These are phyloP conservation scores for Purpureocillium takamizusanense DNA, from an alignment of 2,329 filamentous ascomycete species.

Conservation along the genomic window DNA sequence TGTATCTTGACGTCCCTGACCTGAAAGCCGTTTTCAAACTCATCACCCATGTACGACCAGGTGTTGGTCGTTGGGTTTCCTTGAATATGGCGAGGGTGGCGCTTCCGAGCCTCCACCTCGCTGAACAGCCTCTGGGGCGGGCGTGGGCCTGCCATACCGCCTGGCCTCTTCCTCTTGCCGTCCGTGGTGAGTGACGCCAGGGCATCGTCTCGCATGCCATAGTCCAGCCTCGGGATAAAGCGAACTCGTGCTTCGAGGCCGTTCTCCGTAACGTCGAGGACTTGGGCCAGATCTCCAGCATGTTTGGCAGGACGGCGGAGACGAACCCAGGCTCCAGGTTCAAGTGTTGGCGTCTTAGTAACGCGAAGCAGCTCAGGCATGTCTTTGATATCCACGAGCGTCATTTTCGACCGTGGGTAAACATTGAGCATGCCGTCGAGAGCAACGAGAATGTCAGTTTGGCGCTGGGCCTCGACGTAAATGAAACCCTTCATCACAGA, in stretches of 20 bases:
- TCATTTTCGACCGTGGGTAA: conserved; percentile 79
- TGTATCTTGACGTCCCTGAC: conserved; percentile 92
- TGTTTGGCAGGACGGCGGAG: conserved; percentile 75
- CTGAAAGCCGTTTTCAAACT: conserved; percentile 87
- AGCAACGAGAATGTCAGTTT: conserved; percentile 76
- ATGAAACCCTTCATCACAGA: conserved; percentile 87
- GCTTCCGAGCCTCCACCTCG: conserved; percentile 85
- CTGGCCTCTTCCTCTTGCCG: conserved; percentile 71
- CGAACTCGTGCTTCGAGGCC: conserved; percentile 81
- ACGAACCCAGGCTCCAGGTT: conserved; percentile 87
- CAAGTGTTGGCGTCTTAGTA: conserved; percentile 73
- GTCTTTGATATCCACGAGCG: conserved; percentile 89
- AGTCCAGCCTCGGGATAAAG: conserved; percentile 85
- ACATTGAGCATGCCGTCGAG: conserved; percentile 81
- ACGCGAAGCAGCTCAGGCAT: conserved; percentile 94
- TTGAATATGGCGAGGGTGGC: conserved; percentile 54
- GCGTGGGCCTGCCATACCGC: conserved; percentile 50
- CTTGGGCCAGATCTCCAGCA: conserved; percentile 80
- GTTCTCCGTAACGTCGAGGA: conserved; percentile 87
- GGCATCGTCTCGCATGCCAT: conserved; percentile 74
- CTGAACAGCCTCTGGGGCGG: conserved; percentile 89
- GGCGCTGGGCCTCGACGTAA: conserved; percentile 84
- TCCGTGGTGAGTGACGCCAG: conserved; percentile 37
- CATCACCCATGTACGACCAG: conserved; percentile 80
- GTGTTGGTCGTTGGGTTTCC: conserved; percentile 69